Conservation (phyloP, 2,329 filamentous ascomycete species). For the Aspergillus clavatus region DNA sequence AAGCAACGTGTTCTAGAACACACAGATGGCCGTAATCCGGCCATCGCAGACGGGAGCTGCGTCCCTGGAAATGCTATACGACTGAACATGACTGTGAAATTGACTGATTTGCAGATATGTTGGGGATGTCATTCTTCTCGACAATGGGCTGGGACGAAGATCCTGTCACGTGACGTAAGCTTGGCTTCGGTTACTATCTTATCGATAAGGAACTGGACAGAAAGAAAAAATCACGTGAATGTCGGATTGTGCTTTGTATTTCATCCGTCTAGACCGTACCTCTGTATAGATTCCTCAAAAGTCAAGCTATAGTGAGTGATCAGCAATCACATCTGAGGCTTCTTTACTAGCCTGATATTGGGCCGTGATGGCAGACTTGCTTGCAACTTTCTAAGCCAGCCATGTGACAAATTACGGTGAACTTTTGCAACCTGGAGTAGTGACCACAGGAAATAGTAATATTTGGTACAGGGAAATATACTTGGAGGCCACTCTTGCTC, state of each 20-base stretch:
- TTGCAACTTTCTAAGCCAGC: too few relatives aligned
- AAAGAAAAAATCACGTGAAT: constrained; percentile 10
- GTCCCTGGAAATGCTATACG: constrained; percentile 24
- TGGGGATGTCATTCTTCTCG: neutral
- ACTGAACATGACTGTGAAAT: constrained; percentile 25
- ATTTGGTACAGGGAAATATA: too few relatives aligned
- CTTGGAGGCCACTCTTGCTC: too few relatives aligned
- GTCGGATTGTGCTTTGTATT: too few relatives aligned
- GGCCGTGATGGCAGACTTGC: too few relatives aligned
- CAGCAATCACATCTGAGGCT: neutral
- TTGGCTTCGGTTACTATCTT: neutral
- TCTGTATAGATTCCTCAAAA: too few relatives aligned
- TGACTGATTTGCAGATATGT: constrained; percentile 2
- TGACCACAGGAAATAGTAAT: too few relatives aligned
- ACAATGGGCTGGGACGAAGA: neutral
- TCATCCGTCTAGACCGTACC: too few relatives aligned
- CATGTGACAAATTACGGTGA: too few relatives aligned
- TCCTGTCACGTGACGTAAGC: neutral
- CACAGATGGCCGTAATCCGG: constrained; percentile 11
- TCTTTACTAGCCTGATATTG: too few relatives aligned
- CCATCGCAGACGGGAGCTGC: constrained; percentile 14
- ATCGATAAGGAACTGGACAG: constrained; percentile 3
- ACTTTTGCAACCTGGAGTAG: too few relatives aligned
- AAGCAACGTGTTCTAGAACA: constrained; percentile 15
- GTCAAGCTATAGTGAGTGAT: too few relatives aligned